Evolutionary conservation across 2,329 filamentous ascomycete species (phyloP), one percentile per base, ranked within the genome.

Genomic region (Sclerotinia borealis): DNA sequence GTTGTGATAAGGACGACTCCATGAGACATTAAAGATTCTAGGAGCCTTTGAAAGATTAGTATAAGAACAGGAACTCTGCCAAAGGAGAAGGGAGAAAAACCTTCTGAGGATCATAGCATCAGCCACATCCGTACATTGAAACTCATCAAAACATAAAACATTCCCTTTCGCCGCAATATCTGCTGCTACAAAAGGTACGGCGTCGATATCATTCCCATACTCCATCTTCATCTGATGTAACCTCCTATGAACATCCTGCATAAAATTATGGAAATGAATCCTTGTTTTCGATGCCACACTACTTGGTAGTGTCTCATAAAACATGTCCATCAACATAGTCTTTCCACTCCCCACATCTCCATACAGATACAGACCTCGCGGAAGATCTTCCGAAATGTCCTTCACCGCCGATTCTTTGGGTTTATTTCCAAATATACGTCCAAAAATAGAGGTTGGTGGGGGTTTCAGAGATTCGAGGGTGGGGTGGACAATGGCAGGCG

Each of bases 181-280:
- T n/a, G 93, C 95, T 2, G 93, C 93, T 22, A 98, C 89, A 74
- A 96, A 95, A 0, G 93, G 93, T 50, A 98, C 85, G 0, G 86
- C 91, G 76, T 99, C 95, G 45, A 96, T 83, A 70, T 97, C 92
- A 73, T 87, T 92, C 36, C 95, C 95, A 75, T 96, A 85, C 71
- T 87, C 79, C 83, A 95, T 89, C 79, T 96, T 97, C 77, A 96
- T 88, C 74, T 86, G 86, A 79, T 98, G 95, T 71, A 98, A 79
- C 65, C 93, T 84, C 76, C 89, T 92, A 78, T 99, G 95, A 55
- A 98, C 89, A 76, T 96, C 91, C 76, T 98, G 95, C 95, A 99
- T 99, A 80, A 99, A 99, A 76, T 96, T 96, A 80, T 98, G 92
- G 77, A 99, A 99, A 79, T 99, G 95, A 72, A 99, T 97, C 54